phyloP scores from a whole-genome alignment of 1,139 yeast genomes.

The Debaryomyces fabryi region DNA sequence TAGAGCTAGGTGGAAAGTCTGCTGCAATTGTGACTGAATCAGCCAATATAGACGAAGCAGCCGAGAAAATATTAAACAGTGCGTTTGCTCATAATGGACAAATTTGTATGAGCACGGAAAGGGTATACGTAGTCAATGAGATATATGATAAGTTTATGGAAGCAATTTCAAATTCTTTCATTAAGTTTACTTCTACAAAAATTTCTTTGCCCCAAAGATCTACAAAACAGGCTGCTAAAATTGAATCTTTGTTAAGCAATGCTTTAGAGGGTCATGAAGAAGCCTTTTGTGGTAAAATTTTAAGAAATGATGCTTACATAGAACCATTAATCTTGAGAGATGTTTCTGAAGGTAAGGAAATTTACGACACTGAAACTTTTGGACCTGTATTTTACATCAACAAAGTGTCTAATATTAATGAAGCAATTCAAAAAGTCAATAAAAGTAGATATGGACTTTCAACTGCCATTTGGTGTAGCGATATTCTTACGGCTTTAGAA shows the following conservation, averaged over 20 bases:
- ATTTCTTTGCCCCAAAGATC: not conserved
- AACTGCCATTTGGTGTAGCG: not conserved
- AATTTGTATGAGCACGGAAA: no score
- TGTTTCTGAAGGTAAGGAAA: not conserved
- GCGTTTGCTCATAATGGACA: no score
- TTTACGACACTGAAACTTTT: not conserved
- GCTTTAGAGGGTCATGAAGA: not conserved
- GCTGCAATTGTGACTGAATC: no score
- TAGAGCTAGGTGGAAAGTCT: no score
- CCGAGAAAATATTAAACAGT: no score
- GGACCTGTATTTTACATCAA: not conserved
- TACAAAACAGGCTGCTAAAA: not conserved
- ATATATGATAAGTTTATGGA: not conserved
- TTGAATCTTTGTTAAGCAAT: not conserved
- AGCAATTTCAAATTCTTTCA: not conserved
- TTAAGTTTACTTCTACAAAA: not conserved
- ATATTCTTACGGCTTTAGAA: not conserved
- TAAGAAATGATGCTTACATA: not conserved
- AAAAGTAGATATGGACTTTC: not conserved
- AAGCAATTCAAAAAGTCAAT: not conserved
- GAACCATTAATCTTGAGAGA: not conserved
- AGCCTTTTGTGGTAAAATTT: not conserved
- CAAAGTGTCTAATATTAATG: not conserved
- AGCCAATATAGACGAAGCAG: no score
- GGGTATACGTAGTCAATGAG: not conserved